Conservation (phyloP, 2,329 filamentous ascomycete genomes). For the Fusarium hainanense region DNA sequence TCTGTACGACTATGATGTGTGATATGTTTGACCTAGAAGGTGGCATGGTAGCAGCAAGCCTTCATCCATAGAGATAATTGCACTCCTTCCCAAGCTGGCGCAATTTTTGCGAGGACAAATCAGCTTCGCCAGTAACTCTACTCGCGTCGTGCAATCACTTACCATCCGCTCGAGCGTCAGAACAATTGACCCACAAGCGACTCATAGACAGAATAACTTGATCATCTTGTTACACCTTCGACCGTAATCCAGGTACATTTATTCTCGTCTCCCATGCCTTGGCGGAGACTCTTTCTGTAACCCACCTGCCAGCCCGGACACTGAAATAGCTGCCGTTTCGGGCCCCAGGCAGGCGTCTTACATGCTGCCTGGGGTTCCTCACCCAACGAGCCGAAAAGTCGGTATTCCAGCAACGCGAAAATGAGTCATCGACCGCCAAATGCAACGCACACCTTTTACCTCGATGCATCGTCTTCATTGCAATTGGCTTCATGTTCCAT, state of each 20-base stretch:
- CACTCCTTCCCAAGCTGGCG: too few species aligned
- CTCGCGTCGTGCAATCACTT: too few species aligned
- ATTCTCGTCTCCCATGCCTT: neutral
- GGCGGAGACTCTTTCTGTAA: neutral
- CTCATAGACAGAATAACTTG: neutral
- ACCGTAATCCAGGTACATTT: fast-evolving
- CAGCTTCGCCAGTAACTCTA: too few species aligned
- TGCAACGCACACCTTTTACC: neutral
- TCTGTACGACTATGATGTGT: too few species aligned
- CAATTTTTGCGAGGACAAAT: neutral
- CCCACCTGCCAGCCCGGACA: neutral
- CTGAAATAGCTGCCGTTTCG: neutral
- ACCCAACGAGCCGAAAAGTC: neutral
- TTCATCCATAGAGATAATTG: too few species aligned
- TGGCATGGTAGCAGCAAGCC: too few species aligned
- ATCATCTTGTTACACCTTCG: neutral
- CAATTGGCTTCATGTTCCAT: neutral
- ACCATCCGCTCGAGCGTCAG: neutral
- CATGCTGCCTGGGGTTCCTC: neutral
- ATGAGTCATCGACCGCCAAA: neutral
- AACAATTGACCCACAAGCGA: fast-evolving
- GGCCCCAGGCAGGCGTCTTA: neutral
- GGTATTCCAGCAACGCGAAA: neutral
- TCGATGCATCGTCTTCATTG: neutral
- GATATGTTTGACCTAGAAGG: too few species aligned